Evolutionary conservation across 768 basidiomycete species (phyloP).

Genomic region (Dioszegia crocea): DNA sequence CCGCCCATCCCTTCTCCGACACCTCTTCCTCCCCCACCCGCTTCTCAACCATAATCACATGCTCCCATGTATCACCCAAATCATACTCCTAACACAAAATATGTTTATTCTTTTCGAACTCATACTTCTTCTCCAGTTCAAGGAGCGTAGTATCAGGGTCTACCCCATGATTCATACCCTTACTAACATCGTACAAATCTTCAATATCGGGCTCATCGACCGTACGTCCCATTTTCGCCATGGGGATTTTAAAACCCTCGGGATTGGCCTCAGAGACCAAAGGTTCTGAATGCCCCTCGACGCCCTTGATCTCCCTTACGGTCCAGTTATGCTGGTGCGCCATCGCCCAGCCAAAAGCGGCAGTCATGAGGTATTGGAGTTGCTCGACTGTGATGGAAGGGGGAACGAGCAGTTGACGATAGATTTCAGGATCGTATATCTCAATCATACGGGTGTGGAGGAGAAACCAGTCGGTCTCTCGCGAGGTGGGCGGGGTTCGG

Average conservation of each 20-base stretch:
- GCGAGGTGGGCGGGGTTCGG: too few relatives aligned
- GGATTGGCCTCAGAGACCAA: neutral
- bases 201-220: neutral
- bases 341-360: neutral
- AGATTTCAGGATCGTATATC: neutral
- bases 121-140: neutral
- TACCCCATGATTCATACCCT: too few relatives aligned
- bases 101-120: neutral
- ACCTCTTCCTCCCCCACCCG: neutral
- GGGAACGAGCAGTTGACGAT: neutral
- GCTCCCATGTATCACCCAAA: neutral
- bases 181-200: neutral
- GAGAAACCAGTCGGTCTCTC: slow-evolving; percentile 1
- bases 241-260: neutral
- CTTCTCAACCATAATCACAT: neutral
- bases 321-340: neutral
- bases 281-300: neutral
- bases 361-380: neutral
- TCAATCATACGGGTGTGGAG: neutral
- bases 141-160: neutral
- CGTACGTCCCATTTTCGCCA: neutral
- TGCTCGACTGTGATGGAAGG: neutral
- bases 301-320: neutral
- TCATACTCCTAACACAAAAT: neutral
- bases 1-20: too few relatives aligned